Evolutionary conservation across 495 filamentous ascomycete genomes (phyloP).

Genomic region (Penicillium roqueforti): DNA sequence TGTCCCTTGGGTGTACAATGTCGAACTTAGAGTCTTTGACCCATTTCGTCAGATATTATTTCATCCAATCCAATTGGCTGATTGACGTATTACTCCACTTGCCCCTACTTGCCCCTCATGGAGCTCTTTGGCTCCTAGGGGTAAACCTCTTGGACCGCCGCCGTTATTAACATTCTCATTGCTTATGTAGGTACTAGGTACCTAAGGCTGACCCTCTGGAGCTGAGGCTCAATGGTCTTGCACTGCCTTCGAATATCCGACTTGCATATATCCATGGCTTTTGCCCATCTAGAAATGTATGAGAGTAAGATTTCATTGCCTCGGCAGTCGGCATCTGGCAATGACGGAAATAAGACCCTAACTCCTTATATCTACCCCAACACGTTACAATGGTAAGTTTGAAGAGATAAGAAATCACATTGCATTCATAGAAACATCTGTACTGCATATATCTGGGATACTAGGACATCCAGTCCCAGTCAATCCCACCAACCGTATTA

Average conservation of each 20-base stretch:
- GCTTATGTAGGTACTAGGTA: no score
- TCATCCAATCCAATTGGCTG: neutral
- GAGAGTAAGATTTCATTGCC: no score
- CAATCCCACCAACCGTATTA: neutral
- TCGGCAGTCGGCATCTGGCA: neutral
- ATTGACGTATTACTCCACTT: neutral
- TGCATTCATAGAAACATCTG: neutral
- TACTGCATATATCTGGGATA: slow-evolving; percentile 1
- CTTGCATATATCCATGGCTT: no score
- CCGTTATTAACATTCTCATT: neutral
- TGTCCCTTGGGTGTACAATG: neutral
- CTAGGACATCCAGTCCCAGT: neutral
- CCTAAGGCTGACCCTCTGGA: no score
- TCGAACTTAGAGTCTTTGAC: neutral
- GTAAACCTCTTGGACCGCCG: neutral
- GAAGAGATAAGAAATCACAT: neutral
- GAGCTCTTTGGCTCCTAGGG: neutral
- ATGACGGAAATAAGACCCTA: neutral
- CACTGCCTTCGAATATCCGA: no score
- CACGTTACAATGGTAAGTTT: neutral
- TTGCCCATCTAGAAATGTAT: no score
- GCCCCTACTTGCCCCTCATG: slow-evolving; percentile 5
- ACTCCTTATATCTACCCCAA: neutral
- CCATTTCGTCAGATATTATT: neutral
- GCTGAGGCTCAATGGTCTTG: no score